Evolutionary conservation across 768 basidiomycete species (phyloP).

Genomic region (Tremella mesenterica): DNA sequence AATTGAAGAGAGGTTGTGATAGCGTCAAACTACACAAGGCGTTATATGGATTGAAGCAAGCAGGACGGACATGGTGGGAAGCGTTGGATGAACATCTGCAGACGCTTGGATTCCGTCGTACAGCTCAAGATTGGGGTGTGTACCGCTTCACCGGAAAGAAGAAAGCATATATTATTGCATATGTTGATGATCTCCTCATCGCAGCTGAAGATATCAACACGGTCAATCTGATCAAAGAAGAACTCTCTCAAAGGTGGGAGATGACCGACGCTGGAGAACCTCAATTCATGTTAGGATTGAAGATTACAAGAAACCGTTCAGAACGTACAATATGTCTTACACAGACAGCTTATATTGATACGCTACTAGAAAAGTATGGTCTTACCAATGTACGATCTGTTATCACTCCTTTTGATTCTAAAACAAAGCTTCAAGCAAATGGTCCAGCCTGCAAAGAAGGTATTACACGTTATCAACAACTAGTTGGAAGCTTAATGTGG

Average conservation of each 20-base stretch:
- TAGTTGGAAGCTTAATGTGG: slow-evolving; percentile 43
- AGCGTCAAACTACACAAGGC: slow-evolving; percentile 1
- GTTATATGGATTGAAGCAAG: slow-evolving; percentile 22
- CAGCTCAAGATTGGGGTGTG: slow-evolving; percentile 18
- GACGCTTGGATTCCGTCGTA: slow-evolving; percentile 10
- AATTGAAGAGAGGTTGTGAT: not conserved
- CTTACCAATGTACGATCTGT: too few relatives aligned
- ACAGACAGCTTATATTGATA: slow-evolving; percentile 15
- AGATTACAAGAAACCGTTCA: slow-evolving; percentile 2
- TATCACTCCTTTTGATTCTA: not conserved
- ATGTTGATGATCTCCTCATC: slow-evolving; percentile 20
- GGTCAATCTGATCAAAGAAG: not conserved
- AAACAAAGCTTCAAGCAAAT: not conserved
- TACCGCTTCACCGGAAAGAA: not conserved
- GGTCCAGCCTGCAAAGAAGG: too few relatives aligned
- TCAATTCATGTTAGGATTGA: slow-evolving; percentile 5
- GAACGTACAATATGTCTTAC: slow-evolving; percentile 2
- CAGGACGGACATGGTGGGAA: slow-evolving; percentile 17
- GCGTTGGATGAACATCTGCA: slow-evolving; percentile 7
- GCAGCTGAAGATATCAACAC: slow-evolving; percentile 1
- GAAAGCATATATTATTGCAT: slow-evolving; percentile 5
- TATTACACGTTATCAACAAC: not conserved
- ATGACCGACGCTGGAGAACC: slow-evolving; percentile 6
- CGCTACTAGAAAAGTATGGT: too few relatives aligned
- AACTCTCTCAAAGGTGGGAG: not conserved